Base-by-base conservation (phyloP, 2,329 filamentous ascomycete genomes). In the Clonostachys byssicola region DNA sequence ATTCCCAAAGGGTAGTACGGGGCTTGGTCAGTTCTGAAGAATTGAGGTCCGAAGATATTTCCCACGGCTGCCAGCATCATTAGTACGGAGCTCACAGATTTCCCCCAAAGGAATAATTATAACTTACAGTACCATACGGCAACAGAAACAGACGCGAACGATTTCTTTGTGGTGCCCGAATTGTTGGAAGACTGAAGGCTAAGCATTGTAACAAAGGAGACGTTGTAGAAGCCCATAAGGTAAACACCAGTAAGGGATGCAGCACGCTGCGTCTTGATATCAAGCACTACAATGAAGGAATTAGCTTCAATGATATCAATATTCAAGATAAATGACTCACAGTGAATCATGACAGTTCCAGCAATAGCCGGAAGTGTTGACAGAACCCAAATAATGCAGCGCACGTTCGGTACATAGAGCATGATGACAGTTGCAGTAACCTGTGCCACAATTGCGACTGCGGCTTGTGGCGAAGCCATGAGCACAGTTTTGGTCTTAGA, bases 151-250 rank as follows among this genome's bases (percentile, higher is more conserved):
- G 23, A 30, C 23, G 23, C 23, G 23, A 30, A 30, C 4, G 23
- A 30, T 51, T 64, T 64, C 35, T 64, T 64, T 0, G 61, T 63
- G 0, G 57, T 53, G 0, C 61, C 61, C 2, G 59, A 57, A 2
- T 52, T 61, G 5, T 64, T 64, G 0, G 61, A 61, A 0, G 62
- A 63, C 12, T 52, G 55, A 1, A 64, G 36, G 23, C 62, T 64
- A 1, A 64, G 49, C 13, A 61, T 50, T 1, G 61, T 54, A 1
- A 62, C 55, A 47, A 54, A 65, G 0, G 61, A 54, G 0, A 58
- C 56, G 16, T 64, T 64, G n/a, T 64, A 64, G 34, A 64, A 64
- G 0, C 61, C 61, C 60, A 64, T 61, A 1, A 65, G 46, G 30
- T 65, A 64, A 4, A 63, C 61, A 0, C 58, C 60, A 0, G 61